A percentile compares a stretch with the other conserved stretches of the same genome.
Conservation (phyloP, 495 filamentous ascomycete species). For the Penicillium flavigenum region DNA sequence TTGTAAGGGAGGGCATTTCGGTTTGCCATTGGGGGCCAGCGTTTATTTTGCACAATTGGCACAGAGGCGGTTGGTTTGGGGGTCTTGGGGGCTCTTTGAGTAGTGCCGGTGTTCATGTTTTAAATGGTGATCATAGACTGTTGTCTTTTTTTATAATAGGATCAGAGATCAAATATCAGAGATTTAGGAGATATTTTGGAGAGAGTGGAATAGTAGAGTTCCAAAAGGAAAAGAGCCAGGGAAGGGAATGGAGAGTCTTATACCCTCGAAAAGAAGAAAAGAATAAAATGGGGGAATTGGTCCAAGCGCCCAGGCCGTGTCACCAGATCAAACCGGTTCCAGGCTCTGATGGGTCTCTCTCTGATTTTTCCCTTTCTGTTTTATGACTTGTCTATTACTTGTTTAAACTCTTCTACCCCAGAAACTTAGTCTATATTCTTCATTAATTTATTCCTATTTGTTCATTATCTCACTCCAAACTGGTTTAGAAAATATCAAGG, state of each 20-base stretch:
- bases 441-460: not conserved
- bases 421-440: not conserved
- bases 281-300: conserved; percentile 19
- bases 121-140: not conserved
- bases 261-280: conserved; percentile 8
- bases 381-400: not conserved
- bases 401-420: conserved; percentile 7
- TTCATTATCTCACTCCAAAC: not conserved
- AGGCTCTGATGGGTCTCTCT: conserved; percentile 15
- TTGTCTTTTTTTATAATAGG: no score
- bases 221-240: not conserved
- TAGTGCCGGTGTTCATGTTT: conserved; percentile 6
- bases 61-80: conserved; percentile 23
- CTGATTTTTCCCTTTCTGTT: not conserved
- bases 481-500: not conserved
- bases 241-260: conserved; percentile 17
- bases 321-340: conserved; percentile 27
- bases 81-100: conserved; percentile 17
- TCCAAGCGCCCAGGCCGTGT: conserved; percentile 22
- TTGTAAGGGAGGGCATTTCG: conserved; percentile 43
- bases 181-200: not conserved
- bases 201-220: not conserved
- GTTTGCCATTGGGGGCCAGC: conserved; percentile 46
- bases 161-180: no score
- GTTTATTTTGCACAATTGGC: conserved; percentile 33